Conservation (phyloP, 768 basidiomycete genomes). For the Trametes cubensis region DNA sequence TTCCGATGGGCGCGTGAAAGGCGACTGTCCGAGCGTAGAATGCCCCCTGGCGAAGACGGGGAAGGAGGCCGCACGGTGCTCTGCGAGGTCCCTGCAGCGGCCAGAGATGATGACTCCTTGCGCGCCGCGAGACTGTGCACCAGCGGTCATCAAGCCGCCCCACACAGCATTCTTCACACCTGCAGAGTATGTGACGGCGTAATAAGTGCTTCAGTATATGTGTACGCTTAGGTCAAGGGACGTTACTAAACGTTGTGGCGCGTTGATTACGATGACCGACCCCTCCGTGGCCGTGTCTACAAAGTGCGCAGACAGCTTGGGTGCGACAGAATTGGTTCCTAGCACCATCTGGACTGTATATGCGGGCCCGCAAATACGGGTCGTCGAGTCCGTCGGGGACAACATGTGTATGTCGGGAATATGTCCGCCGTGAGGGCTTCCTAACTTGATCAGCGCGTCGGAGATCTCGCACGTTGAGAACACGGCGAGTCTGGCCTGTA, state of each 20-base stretch:
- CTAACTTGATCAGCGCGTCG: constrained; percentile 85
- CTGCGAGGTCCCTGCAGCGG: constrained; percentile 80
- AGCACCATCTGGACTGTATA: constrained; percentile 87
- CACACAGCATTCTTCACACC: constrained; percentile 83
- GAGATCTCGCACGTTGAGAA: constrained; percentile 85
- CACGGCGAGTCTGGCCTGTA: constrained; percentile 27
- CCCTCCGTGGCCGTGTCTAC: constrained; percentile 74
- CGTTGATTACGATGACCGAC: constrained; percentile 72
- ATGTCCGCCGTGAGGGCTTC: constrained; percentile 68
- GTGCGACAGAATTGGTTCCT: constrained; percentile 56
- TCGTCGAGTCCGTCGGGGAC: constrained; percentile 44
- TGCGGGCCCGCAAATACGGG: constrained; percentile 71
- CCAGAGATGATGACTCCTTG: constrained; percentile 82
- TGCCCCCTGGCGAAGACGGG: constrained; percentile 82
- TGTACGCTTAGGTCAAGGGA: not conserved
- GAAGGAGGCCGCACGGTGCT: constrained; percentile 70
- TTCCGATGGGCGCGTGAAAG: constrained; percentile 80
- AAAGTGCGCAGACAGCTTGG: constrained; percentile 72
- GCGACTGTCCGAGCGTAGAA: constrained; percentile 84
- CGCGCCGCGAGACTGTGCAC: constrained; percentile 71
- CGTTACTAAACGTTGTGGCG: constrained; percentile 62
- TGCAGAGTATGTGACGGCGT: constrained; percentile 29
- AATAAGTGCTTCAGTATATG: not conserved
- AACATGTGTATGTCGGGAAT: constrained; percentile 75
- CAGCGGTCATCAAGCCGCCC: constrained; percentile 92